These are phyloP conservation scores for Lactarius deliciosus DNA, from an alignment of 768 basidiomycete species.

Conservation along the genomic window DNA sequence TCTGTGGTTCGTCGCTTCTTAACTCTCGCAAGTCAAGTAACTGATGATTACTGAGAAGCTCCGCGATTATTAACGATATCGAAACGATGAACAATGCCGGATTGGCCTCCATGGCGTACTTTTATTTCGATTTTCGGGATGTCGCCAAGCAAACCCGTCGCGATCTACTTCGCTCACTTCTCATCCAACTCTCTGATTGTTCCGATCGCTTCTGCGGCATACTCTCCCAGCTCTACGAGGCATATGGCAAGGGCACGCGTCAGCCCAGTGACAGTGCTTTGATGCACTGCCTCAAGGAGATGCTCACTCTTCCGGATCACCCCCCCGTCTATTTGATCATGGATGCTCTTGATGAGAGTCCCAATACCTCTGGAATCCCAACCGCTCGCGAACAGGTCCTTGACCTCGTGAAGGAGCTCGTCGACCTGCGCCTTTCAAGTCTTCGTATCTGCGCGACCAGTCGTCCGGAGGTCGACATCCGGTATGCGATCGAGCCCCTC, in stretches of 20 bases:
- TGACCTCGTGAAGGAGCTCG: background rate
- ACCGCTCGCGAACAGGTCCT: background rate
- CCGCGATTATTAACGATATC: no score
- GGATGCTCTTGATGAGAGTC: background rate
- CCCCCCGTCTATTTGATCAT: background rate
- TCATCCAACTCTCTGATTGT: background rate
- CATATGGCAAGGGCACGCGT: background rate
- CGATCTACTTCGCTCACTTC: no score
- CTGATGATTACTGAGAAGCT: no score
- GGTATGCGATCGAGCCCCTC: background rate
- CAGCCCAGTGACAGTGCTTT: background rate
- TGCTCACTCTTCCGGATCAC: background rate
- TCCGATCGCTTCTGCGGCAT: background rate
- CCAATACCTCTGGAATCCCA: background rate
- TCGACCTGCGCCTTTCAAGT: background rate
- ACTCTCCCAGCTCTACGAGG: background rate
- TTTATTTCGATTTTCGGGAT: no score
- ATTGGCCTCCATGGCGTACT: no score
- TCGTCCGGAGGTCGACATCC: background rate
- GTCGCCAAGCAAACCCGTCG: no score
- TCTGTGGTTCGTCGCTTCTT: no score
- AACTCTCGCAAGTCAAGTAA: no score
- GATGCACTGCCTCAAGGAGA: background rate
- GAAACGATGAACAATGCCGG: no score
- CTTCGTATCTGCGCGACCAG: background rate